phyloP scores from a whole-genome alignment of 2,329 filamentous ascomycete species.

The Alternaria incomplexa region DNA sequence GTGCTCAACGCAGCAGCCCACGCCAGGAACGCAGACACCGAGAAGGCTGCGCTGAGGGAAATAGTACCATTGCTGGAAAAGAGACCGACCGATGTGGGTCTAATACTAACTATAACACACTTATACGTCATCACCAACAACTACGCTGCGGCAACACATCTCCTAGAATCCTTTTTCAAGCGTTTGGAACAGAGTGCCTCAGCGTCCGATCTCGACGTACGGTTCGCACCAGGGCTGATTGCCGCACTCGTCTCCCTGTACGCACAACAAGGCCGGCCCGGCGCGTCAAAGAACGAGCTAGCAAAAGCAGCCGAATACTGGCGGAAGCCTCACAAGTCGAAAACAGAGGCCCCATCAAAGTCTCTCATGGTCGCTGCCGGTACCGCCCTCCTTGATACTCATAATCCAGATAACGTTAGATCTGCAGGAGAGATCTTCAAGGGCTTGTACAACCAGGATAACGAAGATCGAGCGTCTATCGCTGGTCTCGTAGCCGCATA shows the following conservation, averaged over 20 bases:
- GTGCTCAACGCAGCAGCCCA: constrained; percentile 77
- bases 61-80: constrained; percentile 74
- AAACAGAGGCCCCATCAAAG: constrained; percentile 50
- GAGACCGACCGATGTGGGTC: constrained; percentile 78
- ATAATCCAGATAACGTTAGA: constrained; percentile 69
- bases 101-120: constrained; percentile 80
- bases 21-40: constrained; percentile 63
- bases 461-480: constrained; percentile 71
- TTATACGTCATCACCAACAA: constrained; percentile 77
- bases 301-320: constrained; percentile 82
- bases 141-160: constrained; percentile 72
- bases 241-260: constrained; percentile 82
- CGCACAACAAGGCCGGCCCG: constrained; percentile 73
- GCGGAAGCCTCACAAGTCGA: constrained; percentile 64
- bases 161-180: constrained; percentile 77
- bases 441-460: constrained; percentile 69
- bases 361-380: constrained; percentile 77
- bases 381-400: constrained; percentile 79
- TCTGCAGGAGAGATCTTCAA: constrained; percentile 81
- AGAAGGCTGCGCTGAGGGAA: constrained; percentile 71
- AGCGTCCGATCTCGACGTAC: constrained; percentile 67
- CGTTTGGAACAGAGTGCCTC: constrained; percentile 69
- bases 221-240: constrained; percentile 84
- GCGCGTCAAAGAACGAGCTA: constrained; percentile 74
- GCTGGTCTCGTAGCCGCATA: constrained; percentile 88